Evolutionary conservation across 495 filamentous ascomycete genomes (phyloP).

Genomic region (Mycothermus thermophilus): DNA sequence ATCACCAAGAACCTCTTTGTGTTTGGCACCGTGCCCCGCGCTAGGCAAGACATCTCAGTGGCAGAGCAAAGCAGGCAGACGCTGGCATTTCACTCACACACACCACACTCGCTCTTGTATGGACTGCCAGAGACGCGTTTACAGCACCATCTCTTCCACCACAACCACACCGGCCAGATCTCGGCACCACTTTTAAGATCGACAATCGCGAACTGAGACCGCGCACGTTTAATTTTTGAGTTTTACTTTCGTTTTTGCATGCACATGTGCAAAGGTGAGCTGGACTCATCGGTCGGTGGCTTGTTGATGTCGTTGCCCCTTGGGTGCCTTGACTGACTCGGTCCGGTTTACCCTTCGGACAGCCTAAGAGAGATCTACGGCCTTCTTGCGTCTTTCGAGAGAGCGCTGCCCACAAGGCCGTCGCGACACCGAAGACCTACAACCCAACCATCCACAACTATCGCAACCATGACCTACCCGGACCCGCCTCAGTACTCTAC

Average conservation of each 20-base stretch:
- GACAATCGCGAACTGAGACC: too few species aligned
- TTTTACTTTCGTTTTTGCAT: neutral
- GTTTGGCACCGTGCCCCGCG: too few species aligned
- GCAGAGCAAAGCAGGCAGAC: too few species aligned
- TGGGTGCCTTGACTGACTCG: conserved; percentile 13
- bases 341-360: too few species aligned
- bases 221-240: too few species aligned
- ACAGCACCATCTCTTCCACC: too few species aligned
- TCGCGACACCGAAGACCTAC: conserved; percentile 22
- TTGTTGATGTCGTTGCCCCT: conserved; percentile 4
- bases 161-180: too few species aligned
- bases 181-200: too few species aligned
- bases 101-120: too few species aligned
- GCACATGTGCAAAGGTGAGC: conserved; percentile 7
- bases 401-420: conserved; percentile 7
- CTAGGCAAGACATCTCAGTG: too few species aligned
- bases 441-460: conserved; percentile 3
- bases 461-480: conserved; percentile 29
- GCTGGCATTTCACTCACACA: too few species aligned
- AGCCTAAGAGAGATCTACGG: conserved; percentile 12
- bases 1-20: conserved; percentile 9
- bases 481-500: conserved; percentile 29
- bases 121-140: too few species aligned
- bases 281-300: conserved; percentile 8
- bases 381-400: conserved; percentile 5